Evolutionary conservation across 2,329 filamentous ascomycete species (phyloP).

Genomic region (Trichoderma hamatum): DNA sequence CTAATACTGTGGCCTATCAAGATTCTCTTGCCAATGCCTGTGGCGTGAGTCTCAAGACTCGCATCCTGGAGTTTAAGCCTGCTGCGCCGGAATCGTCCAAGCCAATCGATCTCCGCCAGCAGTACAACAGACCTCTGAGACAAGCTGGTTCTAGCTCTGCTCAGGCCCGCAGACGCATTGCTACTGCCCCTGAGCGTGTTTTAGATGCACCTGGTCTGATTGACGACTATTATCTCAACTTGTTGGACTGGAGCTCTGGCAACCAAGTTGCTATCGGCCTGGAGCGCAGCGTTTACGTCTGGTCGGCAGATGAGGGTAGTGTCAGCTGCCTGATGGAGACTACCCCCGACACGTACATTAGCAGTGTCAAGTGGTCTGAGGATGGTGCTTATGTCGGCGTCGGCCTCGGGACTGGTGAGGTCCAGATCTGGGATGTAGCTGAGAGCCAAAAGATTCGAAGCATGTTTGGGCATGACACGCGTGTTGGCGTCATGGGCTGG

Average conservation of each 20-base stretch:
- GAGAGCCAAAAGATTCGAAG: conserved; percentile 94
- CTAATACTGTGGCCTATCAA: conserved; percentile 88
- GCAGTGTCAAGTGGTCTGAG: conserved; percentile 98
- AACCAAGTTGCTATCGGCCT: conserved; percentile 98
- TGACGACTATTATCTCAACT: conserved; percentile 98
- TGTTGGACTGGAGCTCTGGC: conserved; percentile 95
- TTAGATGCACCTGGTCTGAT: conserved; percentile 94
- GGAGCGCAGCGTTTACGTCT: conserved; percentile 96
- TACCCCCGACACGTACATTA: conserved; percentile 88
- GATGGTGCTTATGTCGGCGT: conserved; percentile 96
- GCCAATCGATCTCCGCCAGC: conserved; percentile 93
- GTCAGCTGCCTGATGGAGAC: conserved; percentile 90
- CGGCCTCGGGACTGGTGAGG: conserved; percentile 90
- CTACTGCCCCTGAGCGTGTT: conserved; percentile 93
- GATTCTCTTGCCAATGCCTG: conserved; percentile 88
- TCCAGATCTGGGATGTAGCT: conserved; percentile 99
- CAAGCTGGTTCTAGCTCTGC: conserved; percentile 71
- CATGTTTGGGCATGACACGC: conserved; percentile 97
- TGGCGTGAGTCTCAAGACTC: conserved; percentile 88
- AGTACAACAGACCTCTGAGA: conserved; percentile 97
- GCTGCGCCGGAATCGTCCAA: conserved; percentile 97
- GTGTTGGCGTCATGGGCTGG: conserved; percentile 98
- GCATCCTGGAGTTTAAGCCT: conserved; percentile 98
- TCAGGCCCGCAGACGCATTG: conserved; percentile 87
- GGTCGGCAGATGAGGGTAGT: conserved; percentile 91